Evolutionary conservation across 2,329 filamentous ascomycete genomes (phyloP), one percentile per base, ranked within the genome.

Genomic region (Penicillium sp.): DNA sequence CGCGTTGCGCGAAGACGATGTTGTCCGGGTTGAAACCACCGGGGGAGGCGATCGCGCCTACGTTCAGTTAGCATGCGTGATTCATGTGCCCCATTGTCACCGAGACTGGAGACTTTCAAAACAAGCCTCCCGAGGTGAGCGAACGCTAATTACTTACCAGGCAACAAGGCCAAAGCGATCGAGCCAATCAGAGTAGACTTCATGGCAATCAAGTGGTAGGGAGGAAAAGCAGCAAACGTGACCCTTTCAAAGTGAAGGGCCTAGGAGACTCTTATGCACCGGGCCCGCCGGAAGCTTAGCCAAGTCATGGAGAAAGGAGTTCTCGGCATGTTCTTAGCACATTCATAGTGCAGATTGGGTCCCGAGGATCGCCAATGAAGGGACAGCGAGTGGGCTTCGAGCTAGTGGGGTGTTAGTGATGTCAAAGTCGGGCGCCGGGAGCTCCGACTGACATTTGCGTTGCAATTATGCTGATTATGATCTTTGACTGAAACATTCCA

Each of bases 1-100:
- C 80, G 48, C 81, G 75, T 55, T 54, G 53, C 29, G 56, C 58
- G 3, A 54, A 40, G 10, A 57, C 44, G 14, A 57, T 27, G 22
- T 57, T 48, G 21, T 57, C 40, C 4, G 48, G 9, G 41, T 57
- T 53, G 32, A 59, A 27, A 2, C 29, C 50, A 13, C 53, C 31
- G 0, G 63, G 57, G 18, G 55, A 55, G 36, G 63, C 64, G n/a
- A 56, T 51, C 45, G 55, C 61, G 32, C 53, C 63, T 66, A 36
- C 13, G 7, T 27, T 10, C 40, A 46, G 8, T 38, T 14, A 10
- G 24, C 39, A 6, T 29, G 54, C 48, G 50, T 46, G 11, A n/a
- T 40, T 18, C 5, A n/a, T 5, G 13, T 14, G 34, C 11, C 13
- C 4, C 6, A 36, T 6, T 36, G 8, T 27, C 24, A 6, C 24